These are phyloP conservation scores for Aspergillus neotritici DNA, from an alignment of 2,329 filamentous ascomycete species.

Conservation along the genomic window DNA sequence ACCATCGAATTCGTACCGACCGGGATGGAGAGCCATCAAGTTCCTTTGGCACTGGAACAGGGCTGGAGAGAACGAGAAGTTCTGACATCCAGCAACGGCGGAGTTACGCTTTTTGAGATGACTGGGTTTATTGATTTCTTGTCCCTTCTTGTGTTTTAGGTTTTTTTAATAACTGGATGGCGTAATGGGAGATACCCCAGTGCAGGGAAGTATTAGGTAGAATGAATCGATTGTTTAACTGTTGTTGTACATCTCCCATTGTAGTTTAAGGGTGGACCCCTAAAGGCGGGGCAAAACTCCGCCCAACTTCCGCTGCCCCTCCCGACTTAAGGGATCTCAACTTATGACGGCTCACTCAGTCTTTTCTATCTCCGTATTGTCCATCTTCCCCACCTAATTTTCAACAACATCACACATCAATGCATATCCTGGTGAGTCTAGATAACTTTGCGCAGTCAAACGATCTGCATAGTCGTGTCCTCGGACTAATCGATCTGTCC, in stretches of 20 bases:
- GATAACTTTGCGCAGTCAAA: background rate
- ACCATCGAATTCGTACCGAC: background rate
- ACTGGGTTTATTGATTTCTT: slow-evolving; percentile 5
- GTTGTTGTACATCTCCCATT: no score
- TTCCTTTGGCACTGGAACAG: slow-evolving; percentile 53
- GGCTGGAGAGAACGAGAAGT: slow-evolving; percentile 33
- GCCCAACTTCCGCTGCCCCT: slow-evolving; percentile 1
- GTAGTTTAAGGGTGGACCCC: no score
- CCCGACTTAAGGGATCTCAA: background rate
- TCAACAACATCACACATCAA: slow-evolving; percentile 18
- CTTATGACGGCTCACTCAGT: background rate
- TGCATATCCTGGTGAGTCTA: slow-evolving; percentile 49
- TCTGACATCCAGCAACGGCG: slow-evolving; percentile 30
- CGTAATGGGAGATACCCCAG: no score
- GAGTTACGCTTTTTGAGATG: slow-evolving; percentile 21
- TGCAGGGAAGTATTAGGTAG: no score
- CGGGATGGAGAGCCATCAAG: slow-evolving; percentile 21
- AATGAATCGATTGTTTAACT: no score
- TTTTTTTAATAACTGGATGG: background rate
- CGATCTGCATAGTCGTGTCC: background rate
- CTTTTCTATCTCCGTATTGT: slow-evolving; percentile 3
- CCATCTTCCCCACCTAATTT: slow-evolving; percentile 7
- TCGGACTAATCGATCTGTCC: background rate
- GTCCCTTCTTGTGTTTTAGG: background rate
- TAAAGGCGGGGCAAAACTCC: background rate